Evolutionary conservation across 2,329 filamentous ascomycete species (phyloP).

Genomic region (Claviceps maximensis): DNA sequence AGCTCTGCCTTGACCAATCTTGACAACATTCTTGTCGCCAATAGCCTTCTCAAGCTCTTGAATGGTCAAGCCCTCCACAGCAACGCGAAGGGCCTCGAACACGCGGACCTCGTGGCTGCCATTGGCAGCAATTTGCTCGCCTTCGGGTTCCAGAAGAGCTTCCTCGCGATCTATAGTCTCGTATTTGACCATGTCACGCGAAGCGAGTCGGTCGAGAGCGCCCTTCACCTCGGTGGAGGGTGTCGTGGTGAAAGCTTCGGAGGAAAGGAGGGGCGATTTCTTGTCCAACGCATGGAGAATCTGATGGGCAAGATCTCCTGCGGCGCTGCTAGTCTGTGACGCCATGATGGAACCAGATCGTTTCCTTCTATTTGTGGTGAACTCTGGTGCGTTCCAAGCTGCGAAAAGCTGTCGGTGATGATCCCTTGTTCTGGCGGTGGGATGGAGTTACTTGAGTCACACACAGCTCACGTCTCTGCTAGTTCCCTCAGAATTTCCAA

Average conservation of each 20-base stretch:
- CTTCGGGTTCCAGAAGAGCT: conserved; percentile 61
- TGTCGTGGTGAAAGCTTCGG: conserved; percentile 53
- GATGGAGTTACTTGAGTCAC: conserved; percentile 3
- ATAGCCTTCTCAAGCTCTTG: conserved; percentile 56
- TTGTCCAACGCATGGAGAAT: conserved; percentile 54
- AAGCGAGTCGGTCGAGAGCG: conserved; percentile 72
- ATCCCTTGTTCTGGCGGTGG: background rate
- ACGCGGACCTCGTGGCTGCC: conserved; percentile 76
- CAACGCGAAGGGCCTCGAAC: conserved; percentile 58
- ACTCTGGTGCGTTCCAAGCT: background rate
- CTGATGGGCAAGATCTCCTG: conserved; percentile 46
- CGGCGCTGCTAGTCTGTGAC: conserved; percentile 20
- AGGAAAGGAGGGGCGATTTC: conserved; percentile 52
- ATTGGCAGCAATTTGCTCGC: conserved; percentile 55
- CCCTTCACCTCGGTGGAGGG: conserved; percentile 65
- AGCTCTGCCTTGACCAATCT: conserved; percentile 86
- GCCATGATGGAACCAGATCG: conserved; percentile 23
- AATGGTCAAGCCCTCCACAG: conserved; percentile 71
- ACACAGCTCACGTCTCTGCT: conserved; percentile 1
- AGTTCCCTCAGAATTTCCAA: conserved; percentile 4
- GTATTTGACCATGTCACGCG: conserved; percentile 77
- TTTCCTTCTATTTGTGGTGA: background rate
- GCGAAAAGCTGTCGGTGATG: background rate
- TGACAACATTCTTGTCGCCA: conserved; percentile 59
- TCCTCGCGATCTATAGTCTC: conserved; percentile 72